Evolutionary conservation across 208 protist species (phyloP).

Genomic region (Trypanosoma vivax): DNA sequence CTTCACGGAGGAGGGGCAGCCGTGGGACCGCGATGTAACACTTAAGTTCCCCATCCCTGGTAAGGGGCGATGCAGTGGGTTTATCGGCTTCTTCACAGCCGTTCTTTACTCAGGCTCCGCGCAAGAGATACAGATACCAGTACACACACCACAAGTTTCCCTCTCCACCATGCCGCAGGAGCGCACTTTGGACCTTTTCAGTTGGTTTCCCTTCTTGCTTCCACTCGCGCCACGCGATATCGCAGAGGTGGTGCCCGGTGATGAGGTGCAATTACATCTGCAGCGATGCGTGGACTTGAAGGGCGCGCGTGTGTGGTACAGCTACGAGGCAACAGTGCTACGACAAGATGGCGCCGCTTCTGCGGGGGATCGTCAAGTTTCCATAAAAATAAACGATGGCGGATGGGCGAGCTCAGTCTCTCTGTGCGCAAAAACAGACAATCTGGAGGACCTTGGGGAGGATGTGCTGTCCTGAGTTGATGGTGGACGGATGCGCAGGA

Average conservation of each 20-base stretch:
- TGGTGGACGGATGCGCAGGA: too few species aligned
- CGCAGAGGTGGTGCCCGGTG: slow-evolving; percentile 19
- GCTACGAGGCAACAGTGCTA: slow-evolving; percentile 26
- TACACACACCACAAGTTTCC: slow-evolving; percentile 17
- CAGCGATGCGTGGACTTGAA: slow-evolving; percentile 24
- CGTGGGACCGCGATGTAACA: slow-evolving; percentile 25
- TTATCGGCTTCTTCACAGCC: slow-evolving; percentile 67
- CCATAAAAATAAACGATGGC: slow-evolving; percentile 40
- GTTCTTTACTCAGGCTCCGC: too few species aligned
- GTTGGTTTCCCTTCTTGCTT: slow-evolving; percentile 85
- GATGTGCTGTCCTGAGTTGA: too few species aligned
- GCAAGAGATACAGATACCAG: too few species aligned
- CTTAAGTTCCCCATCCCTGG: slow-evolving; percentile 34
- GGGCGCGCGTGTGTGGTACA: slow-evolving; percentile 62
- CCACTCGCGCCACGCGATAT: slow-evolving; percentile 41
- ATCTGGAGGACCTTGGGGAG: too few species aligned
- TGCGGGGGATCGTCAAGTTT: neutral
- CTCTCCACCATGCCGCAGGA: slow-evolving; percentile 16
- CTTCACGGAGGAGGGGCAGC: slow-evolving; percentile 6
- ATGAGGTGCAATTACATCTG: slow-evolving; percentile 28
- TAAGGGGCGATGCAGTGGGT: slow-evolving; percentile 42
- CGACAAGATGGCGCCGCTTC: neutral
- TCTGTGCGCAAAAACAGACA: too few species aligned
- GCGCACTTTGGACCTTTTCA: slow-evolving; percentile 69
- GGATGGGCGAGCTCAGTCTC: slow-evolving; percentile 65